These are phyloP conservation scores for Beta lomatogona DNA, from an alignment of 179 eudicot genomes.

Conservation along the genomic window DNA sequence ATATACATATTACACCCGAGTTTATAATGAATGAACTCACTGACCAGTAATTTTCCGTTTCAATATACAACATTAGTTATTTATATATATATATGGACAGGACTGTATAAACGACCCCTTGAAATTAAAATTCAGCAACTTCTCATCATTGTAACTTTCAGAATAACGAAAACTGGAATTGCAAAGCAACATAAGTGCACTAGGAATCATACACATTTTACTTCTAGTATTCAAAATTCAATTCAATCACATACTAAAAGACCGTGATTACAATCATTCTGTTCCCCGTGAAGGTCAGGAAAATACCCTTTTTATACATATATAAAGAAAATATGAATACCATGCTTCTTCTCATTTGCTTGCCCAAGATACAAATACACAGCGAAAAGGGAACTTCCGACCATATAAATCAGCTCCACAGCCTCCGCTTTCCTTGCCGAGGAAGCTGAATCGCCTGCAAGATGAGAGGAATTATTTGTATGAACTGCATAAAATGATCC, in stretches of 20 bases:
- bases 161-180: neutral
- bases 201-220: slow-evolving; percentile 3
- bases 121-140: too few relatives aligned
- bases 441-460: neutral
- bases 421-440: neutral
- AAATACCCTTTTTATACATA: neutral
- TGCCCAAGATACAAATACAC: neutral
- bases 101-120: too few relatives aligned
- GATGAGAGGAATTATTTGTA: too few relatives aligned
- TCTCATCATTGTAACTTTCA: neutral
- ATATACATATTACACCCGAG: too few relatives aligned
- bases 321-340: too few relatives aligned
- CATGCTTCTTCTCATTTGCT: neutral
- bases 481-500: neutral
- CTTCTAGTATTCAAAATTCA: neutral
- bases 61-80: too few relatives aligned
- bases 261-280: neutral
- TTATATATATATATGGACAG: too few relatives aligned
- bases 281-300: neutral
- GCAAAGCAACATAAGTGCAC: neutral
- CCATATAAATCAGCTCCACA: neutral
- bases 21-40: too few relatives aligned
- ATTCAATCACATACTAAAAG: neutral
- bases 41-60: too few relatives aligned
- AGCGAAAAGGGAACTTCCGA: neutral